These are phyloP conservation scores for Coemansia sp. DNA, from an alignment of 192 early-diverging fungal species.

Conservation along the genomic window DNA sequence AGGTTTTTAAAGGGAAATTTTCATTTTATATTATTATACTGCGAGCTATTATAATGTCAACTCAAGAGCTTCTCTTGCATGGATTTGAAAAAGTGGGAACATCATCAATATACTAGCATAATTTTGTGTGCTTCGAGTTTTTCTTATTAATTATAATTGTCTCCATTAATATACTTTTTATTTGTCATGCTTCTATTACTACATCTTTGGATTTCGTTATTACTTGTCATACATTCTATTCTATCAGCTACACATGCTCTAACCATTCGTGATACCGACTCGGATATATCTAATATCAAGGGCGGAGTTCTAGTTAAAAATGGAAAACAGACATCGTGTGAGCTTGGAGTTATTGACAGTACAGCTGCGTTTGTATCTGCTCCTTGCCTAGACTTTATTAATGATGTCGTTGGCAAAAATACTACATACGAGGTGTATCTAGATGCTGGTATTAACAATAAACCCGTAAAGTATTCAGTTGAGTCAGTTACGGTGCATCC, in stretches of 20 bases:
- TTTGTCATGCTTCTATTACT: too few relatives aligned
- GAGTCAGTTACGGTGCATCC: conserved; percentile 6
- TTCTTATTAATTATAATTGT: too few relatives aligned
- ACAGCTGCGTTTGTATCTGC: background rate
- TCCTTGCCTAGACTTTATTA: conserved; percentile 8
- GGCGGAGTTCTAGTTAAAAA: conserved; percentile 3
- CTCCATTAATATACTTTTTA: too few relatives aligned
- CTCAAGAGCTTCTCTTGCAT: too few relatives aligned
- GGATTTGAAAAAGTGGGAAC: too few relatives aligned
- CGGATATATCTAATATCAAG: background rate
- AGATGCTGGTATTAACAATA: conserved; percentile 13
- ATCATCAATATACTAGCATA: too few relatives aligned
- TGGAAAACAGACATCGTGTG: conserved; percentile 14
- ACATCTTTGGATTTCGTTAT: too few relatives aligned
- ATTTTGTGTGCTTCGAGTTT: too few relatives aligned
- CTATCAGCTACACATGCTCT: background rate
- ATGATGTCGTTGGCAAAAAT: background rate
- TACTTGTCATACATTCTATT: too few relatives aligned
- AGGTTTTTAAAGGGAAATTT: too few relatives aligned
- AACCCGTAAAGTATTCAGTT: conserved; percentile 2
- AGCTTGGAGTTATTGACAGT: conserved; percentile 16
- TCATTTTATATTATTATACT: too few relatives aligned
- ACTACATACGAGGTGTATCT: conserved; percentile 13
- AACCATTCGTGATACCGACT: background rate
- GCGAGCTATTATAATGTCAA: too few relatives aligned